These are phyloP conservation scores for Leccinum olivaceopallidum DNA, from an alignment of 768 basidiomycete genomes.

Conservation along the genomic window DNA sequence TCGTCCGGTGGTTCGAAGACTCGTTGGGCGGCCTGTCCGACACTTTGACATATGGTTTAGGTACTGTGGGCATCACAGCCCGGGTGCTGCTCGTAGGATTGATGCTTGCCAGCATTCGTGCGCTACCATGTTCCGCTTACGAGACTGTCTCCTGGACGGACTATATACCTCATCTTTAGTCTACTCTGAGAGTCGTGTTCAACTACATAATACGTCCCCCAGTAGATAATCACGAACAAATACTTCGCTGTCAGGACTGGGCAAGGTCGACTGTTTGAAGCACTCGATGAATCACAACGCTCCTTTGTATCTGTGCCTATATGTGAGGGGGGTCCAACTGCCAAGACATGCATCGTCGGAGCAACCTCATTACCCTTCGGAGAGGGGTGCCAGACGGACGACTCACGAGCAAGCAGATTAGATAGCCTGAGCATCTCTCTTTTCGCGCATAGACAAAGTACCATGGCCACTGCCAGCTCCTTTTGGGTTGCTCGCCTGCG, in stretches of 20 bases:
- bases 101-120: slow-evolving; percentile 5
- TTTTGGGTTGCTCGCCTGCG: too few relatives aligned
- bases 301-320: neutral
- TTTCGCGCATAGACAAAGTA: too few relatives aligned
- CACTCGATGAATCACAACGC: neutral
- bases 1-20: neutral
- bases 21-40: neutral
- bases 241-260: neutral
- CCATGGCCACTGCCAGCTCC: neutral
- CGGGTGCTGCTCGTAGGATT: slow-evolving; percentile 1
- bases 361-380: too few relatives aligned
- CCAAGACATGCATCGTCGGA: neutral
- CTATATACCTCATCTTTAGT: slow-evolving; percentile 6
- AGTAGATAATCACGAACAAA: neutral
- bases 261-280: neutral
- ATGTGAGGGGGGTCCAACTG: neutral
- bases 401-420: too few relatives aligned
- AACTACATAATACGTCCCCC: neutral
- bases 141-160: neutral
- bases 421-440: too few relatives aligned
- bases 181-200: neutral
- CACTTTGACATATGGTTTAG: neutral
- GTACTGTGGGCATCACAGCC: neutral
- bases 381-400: too few relatives aligned
- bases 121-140: slow-evolving; percentile 1